Percentiles rank a stretch among this genome's conserved stretches.
These are phyloP conservation scores for Phaeodactylum tricornutum DNA, from an alignment of 108 stramenopile genomes.

Conservation along the genomic window DNA sequence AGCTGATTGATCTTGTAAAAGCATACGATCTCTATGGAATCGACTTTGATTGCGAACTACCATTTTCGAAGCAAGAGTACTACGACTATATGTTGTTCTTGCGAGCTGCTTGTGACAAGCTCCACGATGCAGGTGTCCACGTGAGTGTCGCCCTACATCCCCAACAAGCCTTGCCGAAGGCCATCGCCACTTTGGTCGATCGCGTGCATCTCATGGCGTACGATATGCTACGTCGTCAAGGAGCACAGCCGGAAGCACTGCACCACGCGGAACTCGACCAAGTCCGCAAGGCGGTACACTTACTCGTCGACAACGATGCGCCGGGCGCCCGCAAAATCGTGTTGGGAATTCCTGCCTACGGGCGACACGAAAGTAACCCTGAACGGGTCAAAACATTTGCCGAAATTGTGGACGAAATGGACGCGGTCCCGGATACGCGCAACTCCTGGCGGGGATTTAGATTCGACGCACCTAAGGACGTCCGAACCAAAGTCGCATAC, in stretches of 20 bases:
- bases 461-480: slow-evolving; percentile 38
- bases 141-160: slow-evolving; percentile 40
- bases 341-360: slow-evolving; percentile 66
- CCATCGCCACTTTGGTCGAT: slow-evolving; percentile 30
- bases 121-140: not conserved
- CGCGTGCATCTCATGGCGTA: slow-evolving; percentile 66
- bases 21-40: slow-evolving; percentile 30
- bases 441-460: slow-evolving; percentile 28
- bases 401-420: slow-evolving; percentile 43
- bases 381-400: slow-evolving; percentile 48
- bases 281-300: slow-evolving; percentile 1
- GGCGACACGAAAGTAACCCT: slow-evolving; percentile 25
- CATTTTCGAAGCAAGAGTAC: slow-evolving; percentile 21
- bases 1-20: not conserved
- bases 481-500: slow-evolving; percentile 37
- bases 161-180: slow-evolving; percentile 14
- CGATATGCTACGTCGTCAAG: slow-evolving; percentile 32
- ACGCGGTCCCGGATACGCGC: not conserved
- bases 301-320: slow-evolving; percentile 3
- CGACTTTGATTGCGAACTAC: slow-evolving; percentile 37
- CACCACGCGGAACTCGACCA: not conserved
- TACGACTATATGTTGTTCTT: slow-evolving; percentile 15
- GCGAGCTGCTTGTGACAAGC: slow-evolving; percentile 2
- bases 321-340: slow-evolving; percentile 43
- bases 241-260: not conserved